Conservation (phyloP, 768 basidiomycete species). For the Hortiboletus campestris region DNA sequence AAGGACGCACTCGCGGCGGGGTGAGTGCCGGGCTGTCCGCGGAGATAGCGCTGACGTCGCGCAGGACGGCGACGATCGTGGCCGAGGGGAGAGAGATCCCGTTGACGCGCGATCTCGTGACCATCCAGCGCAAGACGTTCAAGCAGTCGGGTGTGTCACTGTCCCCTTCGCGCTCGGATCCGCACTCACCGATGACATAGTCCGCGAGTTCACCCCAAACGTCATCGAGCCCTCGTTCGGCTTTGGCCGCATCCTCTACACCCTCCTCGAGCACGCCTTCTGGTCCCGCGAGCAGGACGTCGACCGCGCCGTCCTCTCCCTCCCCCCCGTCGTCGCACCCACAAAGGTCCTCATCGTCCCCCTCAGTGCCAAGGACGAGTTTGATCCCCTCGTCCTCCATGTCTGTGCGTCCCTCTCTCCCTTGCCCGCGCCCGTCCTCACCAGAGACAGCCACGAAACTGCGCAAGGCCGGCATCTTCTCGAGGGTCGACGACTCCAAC, state of each 20-base stretch:
- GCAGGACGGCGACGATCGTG: slow-evolving; percentile 54
- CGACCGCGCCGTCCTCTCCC: slow-evolving; percentile 84
- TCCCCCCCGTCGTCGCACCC: slow-evolving; percentile 87
- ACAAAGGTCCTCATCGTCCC: slow-evolving; percentile 98
- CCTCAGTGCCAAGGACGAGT: slow-evolving; percentile 80
- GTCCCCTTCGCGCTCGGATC: slow-evolving; percentile 27
- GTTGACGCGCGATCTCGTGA: slow-evolving; percentile 70
- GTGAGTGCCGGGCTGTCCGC: slow-evolving; percentile 39
- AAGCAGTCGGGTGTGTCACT: slow-evolving; percentile 85
- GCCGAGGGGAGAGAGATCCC: slow-evolving; percentile 66
- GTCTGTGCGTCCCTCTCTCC: slow-evolving; percentile 66
- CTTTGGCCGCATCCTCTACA: slow-evolving; percentile 92
- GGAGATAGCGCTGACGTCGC: slow-evolving; percentile 6
- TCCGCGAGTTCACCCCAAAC: slow-evolving; percentile 94
- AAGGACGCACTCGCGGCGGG: slow-evolving; percentile 74
- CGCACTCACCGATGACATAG: slow-evolving; percentile 42
- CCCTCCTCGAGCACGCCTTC: slow-evolving; percentile 91
- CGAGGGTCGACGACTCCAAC: slow-evolving; percentile 93
- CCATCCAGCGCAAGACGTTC: slow-evolving; percentile 79
- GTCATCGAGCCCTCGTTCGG: slow-evolving; percentile 99
- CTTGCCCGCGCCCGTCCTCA: background rate
- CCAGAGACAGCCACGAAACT: slow-evolving; percentile 69
- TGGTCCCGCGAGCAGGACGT: slow-evolving; percentile 93
- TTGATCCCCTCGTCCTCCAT: slow-evolving; percentile 80
- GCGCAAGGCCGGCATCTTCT: slow-evolving; percentile 85